Evolutionary conservation across 352 stramenopile species (phyloP), one percentile per base, ranked within the genome.

Genomic region (Phytophthora boehmeriae): DNA sequence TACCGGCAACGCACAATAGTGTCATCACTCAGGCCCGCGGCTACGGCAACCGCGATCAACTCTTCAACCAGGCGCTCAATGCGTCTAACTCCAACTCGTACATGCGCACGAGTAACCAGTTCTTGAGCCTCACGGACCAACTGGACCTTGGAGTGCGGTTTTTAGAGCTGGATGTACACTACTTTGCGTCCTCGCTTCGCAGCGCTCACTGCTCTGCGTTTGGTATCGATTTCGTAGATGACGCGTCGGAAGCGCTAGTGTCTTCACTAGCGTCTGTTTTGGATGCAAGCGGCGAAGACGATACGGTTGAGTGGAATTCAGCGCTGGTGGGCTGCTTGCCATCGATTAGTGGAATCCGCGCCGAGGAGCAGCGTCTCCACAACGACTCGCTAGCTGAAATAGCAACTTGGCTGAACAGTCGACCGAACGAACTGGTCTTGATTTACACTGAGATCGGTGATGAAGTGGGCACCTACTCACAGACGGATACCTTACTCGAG

Each of bases 81-180:
- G 59, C 66, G 8, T 80, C 54, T 11, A 80, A 88, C 25, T 1
- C 57, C 0, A 58, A 68, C 45, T 78, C 66, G 34, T 86, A 78
- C 49, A 73, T 91, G 66, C 76, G 71, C 38, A 93, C 79, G 0
- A 86, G 78, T 66, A 89, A 89, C 59, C 81, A 91, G 70, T 84
- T 86, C 36, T 69, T 93, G 35, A 88, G 62, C 35, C 17, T 95
- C 13, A 86, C 79, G 20, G 86, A 95, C 45, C 84, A 93, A 58
- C 54, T 95, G 23, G 71, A 87, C 44, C 63, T 95, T 8, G 86
- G 86, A 16, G 80, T 68, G 1, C 81, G 86, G 0, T 85, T 92
- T 35, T 50, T 95, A 3, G 86, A 95, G 64, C 52, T 92, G 28
- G 86, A 95, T 25, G 77, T 88, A 19, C 86, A 95, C 66, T 95